phyloP scores from a whole-genome alignment of 2,329 filamentous ascomycete genomes.

The Pseudogymnoascus sp. region DNA sequence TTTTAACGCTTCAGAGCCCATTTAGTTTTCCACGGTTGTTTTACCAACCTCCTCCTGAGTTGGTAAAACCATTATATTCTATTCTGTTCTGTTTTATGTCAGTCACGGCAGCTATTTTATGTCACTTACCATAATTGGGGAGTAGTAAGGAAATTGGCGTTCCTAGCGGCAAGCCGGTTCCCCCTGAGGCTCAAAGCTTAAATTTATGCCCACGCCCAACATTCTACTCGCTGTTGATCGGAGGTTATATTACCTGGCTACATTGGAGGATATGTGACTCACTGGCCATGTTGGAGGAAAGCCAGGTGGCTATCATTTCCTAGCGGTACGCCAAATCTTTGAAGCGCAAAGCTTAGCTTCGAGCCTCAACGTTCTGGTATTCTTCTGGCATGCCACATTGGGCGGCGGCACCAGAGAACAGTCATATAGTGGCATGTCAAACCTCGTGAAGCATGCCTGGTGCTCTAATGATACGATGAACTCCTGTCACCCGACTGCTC shows the following conservation, averaged over 20 bases:
- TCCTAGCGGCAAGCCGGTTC: background rate
- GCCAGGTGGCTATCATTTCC: background rate
- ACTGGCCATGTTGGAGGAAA: background rate
- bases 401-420: background rate
- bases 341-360: background rate
- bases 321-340: background rate
- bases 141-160: background rate
- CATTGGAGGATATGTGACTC: background rate
- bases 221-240: background rate
- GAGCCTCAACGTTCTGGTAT: background rate
- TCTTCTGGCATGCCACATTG: background rate
- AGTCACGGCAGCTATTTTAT: background rate
- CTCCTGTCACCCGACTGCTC: background rate
- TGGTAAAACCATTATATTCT: background rate
- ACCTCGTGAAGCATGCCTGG: background rate
- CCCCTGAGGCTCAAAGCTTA: background rate
- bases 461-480: background rate
- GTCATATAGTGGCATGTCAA: background rate
- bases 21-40: background rate
- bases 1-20: background rate
- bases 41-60: background rate
- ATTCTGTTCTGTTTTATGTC: background rate
- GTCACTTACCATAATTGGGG: background rate
- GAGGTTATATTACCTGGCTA: background rate
- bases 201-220: background rate